Conservation (phyloP, 2,329 filamentous ascomycete genomes). For the Coniochaeta ligniaria region DNA sequence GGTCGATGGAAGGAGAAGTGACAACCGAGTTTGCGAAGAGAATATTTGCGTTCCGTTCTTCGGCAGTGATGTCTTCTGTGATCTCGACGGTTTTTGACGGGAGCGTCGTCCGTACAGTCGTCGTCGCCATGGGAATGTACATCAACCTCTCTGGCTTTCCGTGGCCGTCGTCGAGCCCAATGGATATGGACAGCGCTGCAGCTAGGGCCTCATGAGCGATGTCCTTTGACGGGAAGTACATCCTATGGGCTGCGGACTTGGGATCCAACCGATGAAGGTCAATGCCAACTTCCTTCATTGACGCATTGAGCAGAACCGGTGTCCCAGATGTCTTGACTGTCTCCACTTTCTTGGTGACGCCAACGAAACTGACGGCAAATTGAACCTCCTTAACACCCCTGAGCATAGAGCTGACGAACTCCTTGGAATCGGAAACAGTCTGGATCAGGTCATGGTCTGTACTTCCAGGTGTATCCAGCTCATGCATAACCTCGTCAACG, state of each 20-base stretch:
- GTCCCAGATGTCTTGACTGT: conserved; percentile 57
- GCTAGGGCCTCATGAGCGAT: conserved; percentile 91
- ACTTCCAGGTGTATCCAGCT: conserved; percentile 62
- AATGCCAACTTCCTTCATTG: conserved; percentile 93
- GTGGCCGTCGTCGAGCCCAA: conserved; percentile 86
- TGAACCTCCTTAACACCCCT: conserved; percentile 94
- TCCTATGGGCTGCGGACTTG: conserved; percentile 88
- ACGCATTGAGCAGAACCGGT: conserved; percentile 76
- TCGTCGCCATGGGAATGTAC: conserved; percentile 96
- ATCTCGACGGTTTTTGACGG: conserved; percentile 90
- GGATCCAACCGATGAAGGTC: conserved; percentile 88
- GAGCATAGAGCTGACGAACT: conserved; percentile 83
- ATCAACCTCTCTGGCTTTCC: conserved; percentile 79
- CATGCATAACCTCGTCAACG: conserved; percentile 66
- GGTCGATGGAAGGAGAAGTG: conserved; percentile 88
- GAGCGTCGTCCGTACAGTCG: conserved; percentile 85
- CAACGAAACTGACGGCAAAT: conserved; percentile 86
- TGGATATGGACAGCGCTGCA: conserved; percentile 84
- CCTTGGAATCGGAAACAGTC: conserved; percentile 84
- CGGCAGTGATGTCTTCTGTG: conserved; percentile 60
- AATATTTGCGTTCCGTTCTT: conserved; percentile 91
- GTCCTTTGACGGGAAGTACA: conserved; percentile 94
- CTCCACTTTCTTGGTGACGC: conserved; percentile 73
- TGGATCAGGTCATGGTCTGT: conserved; percentile 64
- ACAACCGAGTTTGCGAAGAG: conserved; percentile 94